phyloP scores from a whole-genome alignment of 2,329 filamentous ascomycete species.

The Coniochaeta prunicola region DNA sequence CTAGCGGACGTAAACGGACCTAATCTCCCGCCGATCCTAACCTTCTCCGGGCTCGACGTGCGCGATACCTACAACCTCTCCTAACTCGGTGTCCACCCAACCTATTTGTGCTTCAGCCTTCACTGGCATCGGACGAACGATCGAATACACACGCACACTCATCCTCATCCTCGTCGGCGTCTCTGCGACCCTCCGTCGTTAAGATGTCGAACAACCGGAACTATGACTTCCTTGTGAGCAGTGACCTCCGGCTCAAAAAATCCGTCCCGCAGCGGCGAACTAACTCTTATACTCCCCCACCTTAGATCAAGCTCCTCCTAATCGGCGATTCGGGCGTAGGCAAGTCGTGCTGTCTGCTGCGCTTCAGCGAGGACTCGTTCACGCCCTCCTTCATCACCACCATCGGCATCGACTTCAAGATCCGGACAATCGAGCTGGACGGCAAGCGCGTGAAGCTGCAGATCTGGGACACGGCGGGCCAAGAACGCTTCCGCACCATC shows the following conservation, averaged over 20 bases:
- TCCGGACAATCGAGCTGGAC: constrained; percentile 96
- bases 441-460: constrained; percentile 98
- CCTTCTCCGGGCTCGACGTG: neutral
- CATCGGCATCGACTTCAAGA: constrained; percentile 99
- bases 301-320: constrained; percentile 88
- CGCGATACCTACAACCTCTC: neutral
- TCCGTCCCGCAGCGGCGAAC: neutral
- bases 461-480: constrained; percentile 98
- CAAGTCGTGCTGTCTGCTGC: constrained; percentile 93
- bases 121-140: neutral
- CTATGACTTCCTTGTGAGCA: constrained; percentile 95
- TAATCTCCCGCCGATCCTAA: neutral
- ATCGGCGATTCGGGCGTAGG: constrained; percentile 96
- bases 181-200: constrained; percentile 10
- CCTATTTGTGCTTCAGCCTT: neutral
- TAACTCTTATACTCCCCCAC: neutral
- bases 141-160: neutral
- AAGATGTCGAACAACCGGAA: constrained; percentile 95
- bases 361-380: constrained; percentile 96
- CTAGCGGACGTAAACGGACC: neutral
- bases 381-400: constrained; percentile 98
- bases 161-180: neutral
- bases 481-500: constrained; percentile 97
- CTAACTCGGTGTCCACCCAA: neutral
- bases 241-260: constrained; percentile 12